Base-by-base conservation (phyloP, 1,284 basidiomycete species). In the Bondarzewia mesenterica region DNA sequence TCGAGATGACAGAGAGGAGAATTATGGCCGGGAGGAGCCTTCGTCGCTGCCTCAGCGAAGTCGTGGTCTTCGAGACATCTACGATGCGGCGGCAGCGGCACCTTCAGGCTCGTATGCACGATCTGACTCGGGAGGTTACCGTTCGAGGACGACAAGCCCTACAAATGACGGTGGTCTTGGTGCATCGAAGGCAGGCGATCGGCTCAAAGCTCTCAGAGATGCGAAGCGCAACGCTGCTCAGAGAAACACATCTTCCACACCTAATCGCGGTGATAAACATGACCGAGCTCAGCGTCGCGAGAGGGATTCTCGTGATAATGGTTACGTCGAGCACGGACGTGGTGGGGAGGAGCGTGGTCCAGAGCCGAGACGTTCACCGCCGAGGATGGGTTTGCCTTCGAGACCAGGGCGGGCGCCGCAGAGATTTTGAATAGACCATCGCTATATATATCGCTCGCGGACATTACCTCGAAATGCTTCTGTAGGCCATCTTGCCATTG, bases 201-300 rank as follows among this genome's bases (percentile, higher is more conserved):
- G 77, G 20, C 62, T 80, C 40, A 75, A 71, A 54, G 75, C 74
- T 26, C 57, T 80, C 38, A 68, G 79, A 29, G 75, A 80, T 54
- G 74, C 72, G 39, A 79, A 75, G 59, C 74, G 76, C 10, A 63
- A 52, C 26, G 65, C 62, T 36, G 59, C 54, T 29, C 58, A 60
- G 45, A 58, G 55, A 10, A 47, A 43, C 20, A 22, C 26, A 21
- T 26, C 46, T 51, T 15, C 46, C 50, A 15, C 29, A 41, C 29
- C 23, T 10, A 25, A 32, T 12, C 18, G 15, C n/a, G 37, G 29
- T 20, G 42, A 29, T 7, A 25, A n/a, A n/a, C 22, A 23, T 43
- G 42, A 18, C 7, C 25, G 5, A 7, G 15, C 18, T 27, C n/a
- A 5, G 23, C 14, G 29, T 27, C 26, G 42, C 10, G 42, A 25